phyloP scores from a whole-genome alignment of 2,329 filamentous ascomycete genomes.

The Penicillium vulpinum region DNA sequence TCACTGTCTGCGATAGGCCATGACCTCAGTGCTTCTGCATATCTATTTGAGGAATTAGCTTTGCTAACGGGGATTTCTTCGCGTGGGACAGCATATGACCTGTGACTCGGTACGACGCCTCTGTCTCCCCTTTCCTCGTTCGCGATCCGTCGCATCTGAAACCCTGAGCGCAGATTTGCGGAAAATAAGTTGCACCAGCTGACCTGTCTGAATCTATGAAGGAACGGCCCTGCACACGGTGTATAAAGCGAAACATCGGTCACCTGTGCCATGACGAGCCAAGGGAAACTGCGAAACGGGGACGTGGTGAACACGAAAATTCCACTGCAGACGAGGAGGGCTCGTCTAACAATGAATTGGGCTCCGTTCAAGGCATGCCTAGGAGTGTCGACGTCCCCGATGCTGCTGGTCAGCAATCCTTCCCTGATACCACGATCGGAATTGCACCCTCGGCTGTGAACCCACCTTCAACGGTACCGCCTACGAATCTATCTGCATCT shows the following conservation, averaged over 20 bases:
- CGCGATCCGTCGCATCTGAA: slow-evolving; percentile 24
- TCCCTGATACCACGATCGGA: slow-evolving; percentile 44
- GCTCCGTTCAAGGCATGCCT: slow-evolving; percentile 49
- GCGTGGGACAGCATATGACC: slow-evolving; percentile 75
- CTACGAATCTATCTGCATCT: slow-evolving; percentile 62
- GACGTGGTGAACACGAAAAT: slow-evolving; percentile 64
- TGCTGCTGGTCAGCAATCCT: slow-evolving; percentile 49
- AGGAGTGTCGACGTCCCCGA: slow-evolving; percentile 59
- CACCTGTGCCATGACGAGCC: slow-evolving; percentile 98
- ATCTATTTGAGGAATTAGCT: slow-evolving; percentile 25
- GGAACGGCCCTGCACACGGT: slow-evolving; percentile 95
- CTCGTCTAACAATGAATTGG: slow-evolving; percentile 46
- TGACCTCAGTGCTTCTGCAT: not conserved
- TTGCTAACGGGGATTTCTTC: slow-evolving; percentile 50
- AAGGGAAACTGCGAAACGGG: slow-evolving; percentile 80
- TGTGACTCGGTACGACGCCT: slow-evolving; percentile 74
- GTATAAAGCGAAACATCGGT: slow-evolving; percentile 97
- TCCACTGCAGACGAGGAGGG: slow-evolving; percentile 62
- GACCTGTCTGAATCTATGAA: slow-evolving; percentile 41
- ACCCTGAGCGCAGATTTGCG: slow-evolving; percentile 19
- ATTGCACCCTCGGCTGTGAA: slow-evolving; percentile 52
- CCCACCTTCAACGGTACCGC: slow-evolving; percentile 66
- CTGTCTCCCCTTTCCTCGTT: slow-evolving; percentile 16
- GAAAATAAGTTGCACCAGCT: slow-evolving; percentile 16
- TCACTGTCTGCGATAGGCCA: slow-evolving; percentile 21